phyloP scores from a whole-genome alignment of 164 flowering plant species.

The Platanus orientalis region DNA sequence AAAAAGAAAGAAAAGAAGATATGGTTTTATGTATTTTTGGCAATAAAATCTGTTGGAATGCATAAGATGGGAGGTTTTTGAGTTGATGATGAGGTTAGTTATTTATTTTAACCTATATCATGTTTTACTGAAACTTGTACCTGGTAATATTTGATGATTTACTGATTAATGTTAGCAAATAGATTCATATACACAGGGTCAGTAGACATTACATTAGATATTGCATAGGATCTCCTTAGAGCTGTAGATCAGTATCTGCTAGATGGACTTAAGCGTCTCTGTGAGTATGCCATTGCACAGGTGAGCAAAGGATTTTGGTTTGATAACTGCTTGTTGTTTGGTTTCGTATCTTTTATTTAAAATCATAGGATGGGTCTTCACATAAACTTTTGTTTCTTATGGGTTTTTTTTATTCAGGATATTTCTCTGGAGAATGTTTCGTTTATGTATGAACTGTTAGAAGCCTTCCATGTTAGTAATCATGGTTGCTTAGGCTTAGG shows the following conservation, averaged over 20 bases:
- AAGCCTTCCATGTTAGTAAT: conserved; percentile 88
- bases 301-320: conserved; percentile 21
- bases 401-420: conserved; percentile 36
- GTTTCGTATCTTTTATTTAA: not conserved
- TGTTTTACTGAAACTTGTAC: conserved; percentile 1
- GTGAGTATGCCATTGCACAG: conserved; percentile 62
- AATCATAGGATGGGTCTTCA: not conserved
- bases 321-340: not conserved
- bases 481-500: too few species aligned
- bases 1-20: too few species aligned
- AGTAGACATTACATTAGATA: conserved; percentile 46
- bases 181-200: conserved; percentile 72
- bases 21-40: too few species aligned
- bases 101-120: too few species aligned
- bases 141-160: not conserved
- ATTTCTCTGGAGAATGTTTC: conserved; percentile 77
- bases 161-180: conserved; percentile 16
- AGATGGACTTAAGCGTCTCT: conserved; percentile 65
- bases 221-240: conserved; percentile 58
- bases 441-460: conserved; percentile 93
- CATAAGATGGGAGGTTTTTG: too few species aligned
- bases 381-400: not conserved
- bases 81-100: too few species aligned
- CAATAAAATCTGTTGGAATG: too few species aligned
- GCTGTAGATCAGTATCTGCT: conserved; percentile 79